These are phyloP conservation scores for Capsicum rhomboideum DNA, from an alignment of 257 asterid genomes.

Conservation along the genomic window DNA sequence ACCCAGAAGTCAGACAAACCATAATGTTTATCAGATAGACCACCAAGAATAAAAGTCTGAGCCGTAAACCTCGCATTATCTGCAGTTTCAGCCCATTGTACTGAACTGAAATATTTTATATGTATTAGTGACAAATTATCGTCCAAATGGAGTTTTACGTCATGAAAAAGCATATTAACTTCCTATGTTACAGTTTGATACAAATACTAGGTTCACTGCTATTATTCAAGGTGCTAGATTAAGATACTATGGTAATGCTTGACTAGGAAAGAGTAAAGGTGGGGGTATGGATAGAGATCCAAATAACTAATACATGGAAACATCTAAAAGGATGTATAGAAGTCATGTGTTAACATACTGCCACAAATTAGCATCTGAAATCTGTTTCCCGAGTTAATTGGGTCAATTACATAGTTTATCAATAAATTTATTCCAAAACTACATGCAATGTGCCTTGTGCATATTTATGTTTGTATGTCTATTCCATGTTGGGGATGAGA, in stretches of 20 bases:
- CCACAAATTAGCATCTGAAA: background rate
- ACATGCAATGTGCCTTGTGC: background rate
- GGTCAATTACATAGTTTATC: background rate
- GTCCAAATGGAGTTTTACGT: background rate
- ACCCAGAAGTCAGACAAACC: slow-evolving; percentile 95
- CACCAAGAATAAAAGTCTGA: slow-evolving; percentile 69
- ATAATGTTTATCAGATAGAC: slow-evolving; percentile 64
- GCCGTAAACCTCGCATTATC: slow-evolving; percentile 89
- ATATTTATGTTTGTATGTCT: background rate
- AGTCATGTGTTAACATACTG: background rate
- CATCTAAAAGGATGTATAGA: background rate
- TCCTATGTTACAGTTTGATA: background rate
- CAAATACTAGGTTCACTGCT: background rate
- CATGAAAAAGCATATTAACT: background rate
- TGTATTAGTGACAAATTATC: background rate
- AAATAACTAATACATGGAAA: background rate
- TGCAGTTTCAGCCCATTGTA: slow-evolving; percentile 91
- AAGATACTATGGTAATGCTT: background rate
- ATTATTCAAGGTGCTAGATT: background rate
- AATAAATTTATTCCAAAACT: background rate
- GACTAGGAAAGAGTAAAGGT: background rate
- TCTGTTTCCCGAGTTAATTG: background rate
- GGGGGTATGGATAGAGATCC: background rate
- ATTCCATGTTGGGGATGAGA: background rate
- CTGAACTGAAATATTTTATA: slow-evolving; percentile 45